These are phyloP conservation scores for Phialocephala sp. DNA, from an alignment of 2,329 filamentous ascomycete species.

Conservation along the genomic window DNA sequence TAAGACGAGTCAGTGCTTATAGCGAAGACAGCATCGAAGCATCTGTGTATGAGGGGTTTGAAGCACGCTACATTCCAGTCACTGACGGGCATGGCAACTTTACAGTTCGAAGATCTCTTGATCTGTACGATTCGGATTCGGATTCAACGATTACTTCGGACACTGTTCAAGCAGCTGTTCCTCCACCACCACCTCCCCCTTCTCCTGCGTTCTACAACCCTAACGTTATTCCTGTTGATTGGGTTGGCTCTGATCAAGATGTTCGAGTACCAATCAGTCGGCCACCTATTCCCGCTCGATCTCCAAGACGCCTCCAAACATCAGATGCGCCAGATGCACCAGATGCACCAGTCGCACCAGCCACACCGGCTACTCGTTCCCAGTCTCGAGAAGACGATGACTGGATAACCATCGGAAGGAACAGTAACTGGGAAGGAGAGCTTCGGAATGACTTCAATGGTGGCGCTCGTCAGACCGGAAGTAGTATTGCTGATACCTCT, in stretches of 20 bases:
- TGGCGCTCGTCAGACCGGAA: slow-evolving; percentile 33
- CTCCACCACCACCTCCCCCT: background rate
- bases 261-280: slow-evolving; percentile 5
- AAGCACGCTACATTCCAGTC: slow-evolving; percentile 12
- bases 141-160: background rate
- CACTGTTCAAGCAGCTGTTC: background rate
- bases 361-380: slow-evolving; percentile 1
- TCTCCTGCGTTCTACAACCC: background rate
- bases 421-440: slow-evolving; percentile 23
- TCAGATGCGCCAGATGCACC: slow-evolving; percentile 19
- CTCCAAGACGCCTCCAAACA: slow-evolving; percentile 14
- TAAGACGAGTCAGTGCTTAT: slow-evolving; percentile 37
- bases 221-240: background rate
- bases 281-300: background rate
- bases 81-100: slow-evolving; percentile 10
- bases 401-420: slow-evolving; percentile 42
- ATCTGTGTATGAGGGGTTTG: slow-evolving; percentile 1
- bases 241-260: background rate
- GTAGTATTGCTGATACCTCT: slow-evolving; percentile 42
- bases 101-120: background rate
- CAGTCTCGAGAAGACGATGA: slow-evolving; percentile 36
- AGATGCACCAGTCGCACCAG: slow-evolving; percentile 10
- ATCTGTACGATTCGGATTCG: background rate
- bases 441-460: background rate
- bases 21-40: slow-evolving; percentile 37